Percentiles rank a stretch among this genome's conserved stretches.
phyloP scores from a whole-genome alignment of 768 basidiomycete species.

The Xerocomellus intermedius region DNA sequence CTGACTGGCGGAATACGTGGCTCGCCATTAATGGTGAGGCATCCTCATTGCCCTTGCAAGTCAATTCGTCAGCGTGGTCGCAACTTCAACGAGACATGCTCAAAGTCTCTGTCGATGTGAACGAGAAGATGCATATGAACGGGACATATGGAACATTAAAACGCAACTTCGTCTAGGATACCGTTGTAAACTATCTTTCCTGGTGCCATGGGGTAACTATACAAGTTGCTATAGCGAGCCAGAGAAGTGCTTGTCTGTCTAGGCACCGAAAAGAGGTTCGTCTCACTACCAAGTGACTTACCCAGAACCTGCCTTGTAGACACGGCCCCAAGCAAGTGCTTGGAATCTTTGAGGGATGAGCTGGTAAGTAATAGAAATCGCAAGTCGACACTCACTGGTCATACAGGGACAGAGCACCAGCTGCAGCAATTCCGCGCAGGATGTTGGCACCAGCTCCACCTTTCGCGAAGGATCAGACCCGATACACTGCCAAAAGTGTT shows the following conservation, averaged over 20 bases:
- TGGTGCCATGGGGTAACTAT: not conserved
- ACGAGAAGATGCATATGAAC: not conserved
- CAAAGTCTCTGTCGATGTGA: not conserved
- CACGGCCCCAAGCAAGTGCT: slow-evolving; percentile 53
- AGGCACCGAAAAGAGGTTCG: not conserved
- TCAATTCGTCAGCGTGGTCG: not conserved
- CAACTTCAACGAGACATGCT: not conserved
- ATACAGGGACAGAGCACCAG: slow-evolving; percentile 59
- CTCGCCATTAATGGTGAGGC: not conserved
- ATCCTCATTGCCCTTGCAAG: not conserved
- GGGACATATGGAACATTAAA: not conserved
- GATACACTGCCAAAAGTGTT: not conserved
- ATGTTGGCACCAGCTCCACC: slow-evolving; percentile 60
- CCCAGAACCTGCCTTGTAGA: slow-evolving; percentile 47
- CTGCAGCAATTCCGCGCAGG: slow-evolving; percentile 51
- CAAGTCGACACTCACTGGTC: slow-evolving; percentile 42
- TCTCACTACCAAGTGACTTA: not conserved
- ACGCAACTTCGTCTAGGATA: not conserved
- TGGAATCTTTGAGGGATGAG: slow-evolving; percentile 38
- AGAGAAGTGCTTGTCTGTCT: not conserved
- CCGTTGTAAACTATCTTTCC: not conserved
- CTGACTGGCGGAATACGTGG: not conserved
- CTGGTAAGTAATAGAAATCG: not conserved
- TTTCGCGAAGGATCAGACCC: slow-evolving; percentile 27
- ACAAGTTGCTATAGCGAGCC: not conserved